These are phyloP conservation scores for Murraya paniculata DNA, from an alignment of 345 rosid genomes.

Conservation along the genomic window DNA sequence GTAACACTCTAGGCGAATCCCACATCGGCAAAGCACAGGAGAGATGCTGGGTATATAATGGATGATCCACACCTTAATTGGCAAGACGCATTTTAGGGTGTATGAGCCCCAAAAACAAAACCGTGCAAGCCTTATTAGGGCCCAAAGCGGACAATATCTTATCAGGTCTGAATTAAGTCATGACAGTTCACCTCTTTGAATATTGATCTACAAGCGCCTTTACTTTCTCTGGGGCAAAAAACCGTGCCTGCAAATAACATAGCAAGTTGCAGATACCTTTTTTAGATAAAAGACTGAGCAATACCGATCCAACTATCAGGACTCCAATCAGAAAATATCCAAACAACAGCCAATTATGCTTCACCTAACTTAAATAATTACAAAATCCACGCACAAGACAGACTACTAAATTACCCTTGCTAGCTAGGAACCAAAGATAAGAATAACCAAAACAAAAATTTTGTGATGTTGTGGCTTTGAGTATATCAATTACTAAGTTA, in stretches of 20 bases:
- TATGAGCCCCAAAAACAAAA: no score
- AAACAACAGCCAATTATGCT: not conserved
- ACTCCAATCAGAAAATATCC: not conserved
- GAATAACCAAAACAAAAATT: not conserved
- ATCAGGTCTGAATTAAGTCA: no score
- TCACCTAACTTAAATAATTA: not conserved
- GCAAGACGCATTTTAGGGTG: no score
- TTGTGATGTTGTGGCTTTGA: not conserved
- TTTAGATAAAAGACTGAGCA: no score
- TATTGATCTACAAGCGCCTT: conserved; percentile 85
- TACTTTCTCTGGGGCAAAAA: conserved; percentile 86
- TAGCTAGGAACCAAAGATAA: not conserved
- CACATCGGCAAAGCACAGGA: no score
- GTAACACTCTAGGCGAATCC: no score
- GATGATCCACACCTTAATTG: no score
- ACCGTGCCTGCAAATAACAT: conserved; percentile 65
- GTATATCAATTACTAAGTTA: no score
- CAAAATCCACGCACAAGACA: not conserved
- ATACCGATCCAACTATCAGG: not conserved
- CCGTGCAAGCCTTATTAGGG: no score
- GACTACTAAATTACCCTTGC: not conserved
- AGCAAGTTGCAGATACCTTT: not conserved
- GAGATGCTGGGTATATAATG: no score
- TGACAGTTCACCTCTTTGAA: conserved; percentile 60
- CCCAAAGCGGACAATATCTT: no score